Conservation (phyloP, 352 stramenopile genomes). For the Phytophthora pluvialis region DNA sequence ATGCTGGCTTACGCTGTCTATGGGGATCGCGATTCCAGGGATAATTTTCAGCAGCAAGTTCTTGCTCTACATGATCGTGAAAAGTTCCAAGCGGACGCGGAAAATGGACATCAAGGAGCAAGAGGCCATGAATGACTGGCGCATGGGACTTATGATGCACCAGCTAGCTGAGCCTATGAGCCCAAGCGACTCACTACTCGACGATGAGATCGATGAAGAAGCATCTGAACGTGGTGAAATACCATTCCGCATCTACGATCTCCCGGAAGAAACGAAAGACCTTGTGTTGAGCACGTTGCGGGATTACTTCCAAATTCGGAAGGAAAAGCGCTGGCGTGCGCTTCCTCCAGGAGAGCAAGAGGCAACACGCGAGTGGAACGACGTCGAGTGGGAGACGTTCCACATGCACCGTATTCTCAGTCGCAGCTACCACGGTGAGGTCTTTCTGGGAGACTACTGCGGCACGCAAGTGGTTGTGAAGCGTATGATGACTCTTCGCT, state of each 20-base stretch:
- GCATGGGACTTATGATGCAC: slow-evolving; percentile 69
- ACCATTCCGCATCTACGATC: slow-evolving; percentile 61
- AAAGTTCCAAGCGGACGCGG: slow-evolving; percentile 44
- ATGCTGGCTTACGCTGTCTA: slow-evolving; percentile 70
- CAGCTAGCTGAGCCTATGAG: slow-evolving; percentile 48
- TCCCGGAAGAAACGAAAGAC: slow-evolving; percentile 62
- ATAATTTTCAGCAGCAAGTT: slow-evolving; percentile 66
- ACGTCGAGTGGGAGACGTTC: slow-evolving; percentile 67
- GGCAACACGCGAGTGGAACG: slow-evolving; percentile 49
- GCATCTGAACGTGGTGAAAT: slow-evolving; percentile 30
- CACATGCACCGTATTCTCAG: slow-evolving; percentile 67
- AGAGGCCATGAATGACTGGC: slow-evolving; percentile 73
- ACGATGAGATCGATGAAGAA: slow-evolving; percentile 38
- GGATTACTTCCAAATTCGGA: slow-evolving; percentile 67
- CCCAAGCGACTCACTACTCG: slow-evolving; percentile 34
- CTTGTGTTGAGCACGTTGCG: slow-evolving; percentile 62
- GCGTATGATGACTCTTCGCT: slow-evolving; percentile 69
- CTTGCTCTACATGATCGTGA: slow-evolving; percentile 49
- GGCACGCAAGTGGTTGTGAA: slow-evolving; percentile 69
- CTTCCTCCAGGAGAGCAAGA: slow-evolving; percentile 32
- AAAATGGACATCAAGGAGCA: slow-evolving; percentile 61
- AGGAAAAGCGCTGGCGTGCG: slow-evolving; percentile 45
- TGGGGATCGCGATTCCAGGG: slow-evolving; percentile 54
- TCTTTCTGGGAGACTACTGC: slow-evolving; percentile 70
- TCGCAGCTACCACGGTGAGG: slow-evolving; percentile 66